Base-by-base conservation (phyloP, 2,329 filamentous ascomycete genomes). In the Graphilbum fragrans region DNA sequence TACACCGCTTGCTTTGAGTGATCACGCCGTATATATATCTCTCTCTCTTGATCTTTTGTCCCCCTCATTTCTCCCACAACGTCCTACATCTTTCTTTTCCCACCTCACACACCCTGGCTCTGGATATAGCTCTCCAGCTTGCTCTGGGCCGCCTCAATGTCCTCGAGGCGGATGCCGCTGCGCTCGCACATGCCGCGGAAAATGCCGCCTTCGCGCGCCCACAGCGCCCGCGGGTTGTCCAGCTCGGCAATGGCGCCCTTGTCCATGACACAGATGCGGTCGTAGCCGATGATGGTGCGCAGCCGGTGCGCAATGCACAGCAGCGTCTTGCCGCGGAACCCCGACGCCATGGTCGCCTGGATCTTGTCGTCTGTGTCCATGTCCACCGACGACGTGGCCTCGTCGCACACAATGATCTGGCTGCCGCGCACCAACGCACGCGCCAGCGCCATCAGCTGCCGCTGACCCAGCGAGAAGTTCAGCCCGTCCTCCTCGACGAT, bases 291-390 rank as follows among this genome's bases (percentile, higher is more conserved):
- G 48, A 98, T 94, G 1, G 92, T 96, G 55, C 86, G 82, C 53
- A 96, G 67, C 5, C 90, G 74, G 61, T 96, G 90, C 6, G 90
- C 90, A 57, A 96, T 95, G 61, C 87, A 94, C 19, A 96, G 66
- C 37, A 96, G 63, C 3, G 90, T 95, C 67, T 83, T 86, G 45
- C 87, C 88, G 41, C 74, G 71, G 67, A 96, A 96, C 0, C 80
- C 88, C 1, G 74, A 71, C 0, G 85, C 81, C 60, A 96, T 95
- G 4, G 88, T 94, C 42, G 69, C 67, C 61, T 96, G 90, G 56
- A 96, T 94, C 71, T 92, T 93, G 61, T 86, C 82, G 57, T 98
- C 92, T 3, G 90, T 96, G 56, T 95, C 90, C 69, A 95, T 92
- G 59, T 96, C 90, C 8, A 96, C 88, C 0, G 77, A 84, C 2